phyloP scores from a whole-genome alignment of 1,284 basidiomycete genomes.

The Ganoderma boninense region DNA sequence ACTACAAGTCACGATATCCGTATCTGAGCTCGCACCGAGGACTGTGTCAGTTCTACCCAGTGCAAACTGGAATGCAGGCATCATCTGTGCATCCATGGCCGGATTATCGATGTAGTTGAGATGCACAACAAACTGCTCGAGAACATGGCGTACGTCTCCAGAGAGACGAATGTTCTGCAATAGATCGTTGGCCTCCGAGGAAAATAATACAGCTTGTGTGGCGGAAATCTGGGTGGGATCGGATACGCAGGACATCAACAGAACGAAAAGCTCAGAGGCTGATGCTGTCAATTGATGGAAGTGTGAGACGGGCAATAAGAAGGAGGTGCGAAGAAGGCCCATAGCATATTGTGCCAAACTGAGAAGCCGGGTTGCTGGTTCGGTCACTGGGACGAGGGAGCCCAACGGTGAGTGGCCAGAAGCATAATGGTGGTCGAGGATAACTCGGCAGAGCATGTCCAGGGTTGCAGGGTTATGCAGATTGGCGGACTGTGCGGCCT shows the following conservation, averaged over 20 bases:
- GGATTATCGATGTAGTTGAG: constrained; percentile 55
- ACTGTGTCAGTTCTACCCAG: constrained; percentile 62
- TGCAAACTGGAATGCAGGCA: constrained; percentile 66
- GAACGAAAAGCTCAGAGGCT: constrained; percentile 66
- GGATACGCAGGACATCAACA: constrained; percentile 64
- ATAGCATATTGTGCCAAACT: constrained; percentile 67
- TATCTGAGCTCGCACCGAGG: constrained; percentile 62
- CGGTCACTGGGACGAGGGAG: constrained; percentile 58
- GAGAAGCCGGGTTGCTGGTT: constrained; percentile 57
- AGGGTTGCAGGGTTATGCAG: constrained; percentile 70
- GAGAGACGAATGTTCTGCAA: constrained; percentile 59
- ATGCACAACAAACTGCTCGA: constrained; percentile 68
- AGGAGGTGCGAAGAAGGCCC: constrained; percentile 62
- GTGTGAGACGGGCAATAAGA: constrained; percentile 63
- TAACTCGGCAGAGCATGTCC: constrained; percentile 71
- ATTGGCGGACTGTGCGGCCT: constrained; percentile 51
- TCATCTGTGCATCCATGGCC: constrained; percentile 67
- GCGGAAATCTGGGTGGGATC: constrained; percentile 68
- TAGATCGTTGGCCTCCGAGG: constrained; percentile 63
- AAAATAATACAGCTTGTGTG: constrained; percentile 62
- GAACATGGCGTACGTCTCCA: constrained; percentile 57
- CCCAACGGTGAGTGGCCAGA: constrained; percentile 60
- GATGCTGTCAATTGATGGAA: constrained; percentile 68
- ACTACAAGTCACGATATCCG: constrained; percentile 69
- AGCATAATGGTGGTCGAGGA: constrained; percentile 67